Percentiles rank a stretch among this genome's conserved stretches.
These are phyloP conservation scores for Ambispora gerdemannii DNA, from an alignment of 192 early-diverging fungal genomes.

Conservation along the genomic window DNA sequence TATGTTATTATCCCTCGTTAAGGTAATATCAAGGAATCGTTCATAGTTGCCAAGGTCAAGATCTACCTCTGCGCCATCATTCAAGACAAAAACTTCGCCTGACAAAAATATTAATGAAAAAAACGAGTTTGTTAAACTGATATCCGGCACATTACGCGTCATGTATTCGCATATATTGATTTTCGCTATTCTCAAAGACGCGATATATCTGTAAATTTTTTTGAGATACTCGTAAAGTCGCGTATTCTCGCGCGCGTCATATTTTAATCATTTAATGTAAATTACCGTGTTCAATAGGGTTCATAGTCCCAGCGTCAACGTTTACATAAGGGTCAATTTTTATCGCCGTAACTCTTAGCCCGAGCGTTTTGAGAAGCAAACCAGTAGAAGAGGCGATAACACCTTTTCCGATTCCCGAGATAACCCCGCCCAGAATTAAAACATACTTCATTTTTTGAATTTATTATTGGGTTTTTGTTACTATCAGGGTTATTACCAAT, in stretches of 20 bases:
- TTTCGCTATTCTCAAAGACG: not conserved
- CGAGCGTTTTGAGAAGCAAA: constrained; percentile 87
- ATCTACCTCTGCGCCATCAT: constrained; percentile 99
- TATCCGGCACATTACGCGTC: no score
- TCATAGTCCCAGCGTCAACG: constrained; percentile 97
- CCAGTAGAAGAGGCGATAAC: constrained; percentile 98
- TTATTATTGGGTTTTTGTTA: not conserved
- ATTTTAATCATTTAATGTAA: constrained; percentile 9
- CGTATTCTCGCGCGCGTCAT: not conserved
- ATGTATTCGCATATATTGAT: no score
- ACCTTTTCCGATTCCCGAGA: constrained; percentile 99
- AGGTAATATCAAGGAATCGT: constrained; percentile 90
- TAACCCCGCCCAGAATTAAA: constrained; percentile 96
- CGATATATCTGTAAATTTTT: not conserved
- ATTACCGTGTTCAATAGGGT: constrained; percentile 93
- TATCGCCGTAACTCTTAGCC: constrained; percentile 92
- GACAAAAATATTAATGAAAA: not conserved
- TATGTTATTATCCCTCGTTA: constrained; percentile 98
- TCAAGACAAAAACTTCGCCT: constrained; percentile 98
- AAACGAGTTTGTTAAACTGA: no score
- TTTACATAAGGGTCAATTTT: constrained; percentile 99
- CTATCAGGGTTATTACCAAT: not conserved
- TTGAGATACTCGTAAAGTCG: not conserved
- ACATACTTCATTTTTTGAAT: constrained; percentile 75
- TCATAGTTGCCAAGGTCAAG: constrained; percentile 99